These are phyloP conservation scores for Phytophthora megakarya DNA, from an alignment of 352 stramenopile genomes.

Conservation along the genomic window DNA sequence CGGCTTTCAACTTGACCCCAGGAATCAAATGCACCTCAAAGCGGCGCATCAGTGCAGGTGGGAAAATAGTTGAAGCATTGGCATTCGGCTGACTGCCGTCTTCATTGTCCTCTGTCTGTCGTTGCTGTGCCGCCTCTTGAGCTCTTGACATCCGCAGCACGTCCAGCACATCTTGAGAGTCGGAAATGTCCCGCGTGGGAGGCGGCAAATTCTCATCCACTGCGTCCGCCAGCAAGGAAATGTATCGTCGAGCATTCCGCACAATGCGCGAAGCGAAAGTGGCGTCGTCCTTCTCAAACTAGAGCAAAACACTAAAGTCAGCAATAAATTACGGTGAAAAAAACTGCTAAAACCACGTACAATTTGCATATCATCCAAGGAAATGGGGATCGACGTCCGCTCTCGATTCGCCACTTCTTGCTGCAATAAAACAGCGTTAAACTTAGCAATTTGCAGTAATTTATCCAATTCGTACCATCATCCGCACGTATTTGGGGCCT, in stretches of 20 bases:
- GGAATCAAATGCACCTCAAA: slow-evolving; percentile 86
- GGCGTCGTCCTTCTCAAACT: slow-evolving; percentile 81
- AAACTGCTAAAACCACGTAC: slow-evolving; percentile 46
- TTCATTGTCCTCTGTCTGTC: slow-evolving; percentile 40
- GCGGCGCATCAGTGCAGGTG: slow-evolving; percentile 90
- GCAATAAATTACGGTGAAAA: slow-evolving; percentile 52
- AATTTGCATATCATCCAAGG: slow-evolving; percentile 81
- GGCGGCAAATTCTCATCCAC: slow-evolving; percentile 88
- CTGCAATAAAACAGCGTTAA: slow-evolving; percentile 35
- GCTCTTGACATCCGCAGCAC: slow-evolving; percentile 79
- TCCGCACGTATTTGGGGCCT: slow-evolving; percentile 77
- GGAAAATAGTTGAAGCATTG: slow-evolving; percentile 80
- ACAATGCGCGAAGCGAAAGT: slow-evolving; percentile 85
- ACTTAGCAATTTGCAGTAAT: neutral
- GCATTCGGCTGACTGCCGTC: slow-evolving; percentile 31
- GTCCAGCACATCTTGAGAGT: slow-evolving; percentile 86
- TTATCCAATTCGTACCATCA: slow-evolving; percentile 57
- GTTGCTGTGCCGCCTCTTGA: slow-evolving; percentile 67
- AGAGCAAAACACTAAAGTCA: slow-evolving; percentile 27
- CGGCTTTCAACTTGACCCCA: slow-evolving; percentile 85
- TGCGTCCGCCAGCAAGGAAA: slow-evolving; percentile 87
- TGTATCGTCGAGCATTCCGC: slow-evolving; percentile 88
- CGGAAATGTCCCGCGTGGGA: slow-evolving; percentile 79
- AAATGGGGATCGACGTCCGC: slow-evolving; percentile 75
- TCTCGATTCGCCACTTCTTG: slow-evolving; percentile 91